Evolutionary conservation across 129 eudicot species (phyloP).

Genomic region (Chrysanthemum makinoi): DNA sequence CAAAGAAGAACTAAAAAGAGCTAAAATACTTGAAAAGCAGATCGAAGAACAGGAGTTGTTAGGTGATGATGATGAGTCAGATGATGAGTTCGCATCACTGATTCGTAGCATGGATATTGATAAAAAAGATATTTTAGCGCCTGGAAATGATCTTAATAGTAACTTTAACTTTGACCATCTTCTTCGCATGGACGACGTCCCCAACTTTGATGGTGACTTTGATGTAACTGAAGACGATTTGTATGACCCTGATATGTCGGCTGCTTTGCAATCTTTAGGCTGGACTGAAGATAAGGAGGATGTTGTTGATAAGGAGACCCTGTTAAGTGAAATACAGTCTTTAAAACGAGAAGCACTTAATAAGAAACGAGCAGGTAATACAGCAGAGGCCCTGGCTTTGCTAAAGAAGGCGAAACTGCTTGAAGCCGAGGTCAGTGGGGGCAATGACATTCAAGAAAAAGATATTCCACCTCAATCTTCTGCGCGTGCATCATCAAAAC

Average conservation of each 20-base stretch:
- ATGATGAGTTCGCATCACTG: slow-evolving; percentile 72
- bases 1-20: slow-evolving; percentile 86
- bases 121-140: slow-evolving; percentile 44
- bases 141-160: slow-evolving; percentile 32
- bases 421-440: slow-evolving; percentile 47
- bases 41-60: slow-evolving; percentile 84
- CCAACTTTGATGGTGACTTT: slow-evolving; percentile 47
- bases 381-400: slow-evolving; percentile 59
- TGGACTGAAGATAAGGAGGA: slow-evolving; percentile 67
- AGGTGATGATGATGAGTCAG: slow-evolving; percentile 78
- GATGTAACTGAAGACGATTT: slow-evolving; percentile 82
- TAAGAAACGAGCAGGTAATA: slow-evolving; percentile 72
- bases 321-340: slow-evolving; percentile 51
- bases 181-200: slow-evolving; percentile 46
- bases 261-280: slow-evolving; percentile 85
- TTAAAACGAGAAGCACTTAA: slow-evolving; percentile 66
- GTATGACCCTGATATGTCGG: slow-evolving; percentile 77
- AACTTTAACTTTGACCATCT: slow-evolving; percentile 46
- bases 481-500: slow-evolving; percentile 10
- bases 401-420: slow-evolving; percentile 64
- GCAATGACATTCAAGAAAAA: slow-evolving; percentile 30
- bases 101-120: slow-evolving; percentile 63
- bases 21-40: slow-evolving; percentile 86
- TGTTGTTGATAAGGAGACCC: slow-evolving; percentile 39
- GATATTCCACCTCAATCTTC: slow-evolving; percentile 2